Conservation (phyloP, 2,329 filamentous ascomycete species). For the Sarocladium strictum region DNA sequence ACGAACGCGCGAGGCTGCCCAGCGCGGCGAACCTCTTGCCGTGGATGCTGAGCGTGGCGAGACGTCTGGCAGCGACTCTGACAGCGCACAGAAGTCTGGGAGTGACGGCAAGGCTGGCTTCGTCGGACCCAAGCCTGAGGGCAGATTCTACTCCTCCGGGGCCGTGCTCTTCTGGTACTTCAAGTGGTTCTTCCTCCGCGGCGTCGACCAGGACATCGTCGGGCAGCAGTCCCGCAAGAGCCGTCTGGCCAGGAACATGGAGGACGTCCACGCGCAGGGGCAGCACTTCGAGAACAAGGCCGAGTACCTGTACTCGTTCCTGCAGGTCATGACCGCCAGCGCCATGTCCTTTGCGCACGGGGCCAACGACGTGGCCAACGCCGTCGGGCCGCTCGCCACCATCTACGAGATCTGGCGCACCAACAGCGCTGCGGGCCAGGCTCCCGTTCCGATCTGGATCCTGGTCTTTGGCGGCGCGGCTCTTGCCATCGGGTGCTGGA, state of each 20-base stretch:
- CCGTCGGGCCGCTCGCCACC: slow-evolving; percentile 44
- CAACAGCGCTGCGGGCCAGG: slow-evolving; percentile 28
- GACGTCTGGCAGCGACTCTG: background rate
- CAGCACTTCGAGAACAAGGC: slow-evolving; percentile 47
- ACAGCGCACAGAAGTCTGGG: slow-evolving; percentile 13
- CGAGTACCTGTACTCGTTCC: slow-evolving; percentile 43
- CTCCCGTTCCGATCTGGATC: slow-evolving; percentile 31
- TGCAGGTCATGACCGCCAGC: slow-evolving; percentile 44
- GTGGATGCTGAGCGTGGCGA: background rate
- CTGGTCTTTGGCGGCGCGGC: slow-evolving; percentile 27
- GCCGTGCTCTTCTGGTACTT: background rate
- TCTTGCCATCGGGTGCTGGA: slow-evolving; percentile 30
- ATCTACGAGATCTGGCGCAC: slow-evolving; percentile 44
- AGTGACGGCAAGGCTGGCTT: slow-evolving; percentile 13
- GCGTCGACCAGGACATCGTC: slow-evolving; percentile 18
- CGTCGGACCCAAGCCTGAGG: slow-evolving; percentile 12
- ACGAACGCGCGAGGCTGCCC: slow-evolving; percentile 7
- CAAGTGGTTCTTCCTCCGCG: slow-evolving; percentile 18
- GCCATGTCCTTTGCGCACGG: slow-evolving; percentile 52
- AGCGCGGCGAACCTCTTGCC: slow-evolving; percentile 1
- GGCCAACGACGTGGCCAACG: slow-evolving; percentile 50
- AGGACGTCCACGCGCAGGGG: slow-evolving; percentile 42
- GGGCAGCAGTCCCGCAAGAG: slow-evolving; percentile 10
- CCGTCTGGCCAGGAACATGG: slow-evolving; percentile 10
- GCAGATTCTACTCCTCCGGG: slow-evolving; percentile 8